Conservation (phyloP, 2,329 filamentous ascomycete genomes). For the Lachnum nothofagi region DNA sequence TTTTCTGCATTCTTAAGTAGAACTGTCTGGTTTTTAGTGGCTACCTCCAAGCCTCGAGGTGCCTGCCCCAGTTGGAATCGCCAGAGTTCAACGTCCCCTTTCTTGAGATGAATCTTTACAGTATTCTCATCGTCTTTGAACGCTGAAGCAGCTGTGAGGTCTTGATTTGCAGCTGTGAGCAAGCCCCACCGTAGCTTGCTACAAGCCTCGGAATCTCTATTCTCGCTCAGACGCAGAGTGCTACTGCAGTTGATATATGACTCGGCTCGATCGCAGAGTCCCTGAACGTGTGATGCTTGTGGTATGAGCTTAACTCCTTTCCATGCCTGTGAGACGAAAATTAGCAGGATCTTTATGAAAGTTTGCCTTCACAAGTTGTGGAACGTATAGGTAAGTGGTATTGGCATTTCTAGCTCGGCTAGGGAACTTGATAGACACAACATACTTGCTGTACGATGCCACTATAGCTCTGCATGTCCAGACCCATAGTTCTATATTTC, state of each 20-base stretch:
- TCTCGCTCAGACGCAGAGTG: slow-evolving; percentile 21
- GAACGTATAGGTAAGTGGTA: no score
- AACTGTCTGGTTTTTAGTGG: slow-evolving; percentile 40
- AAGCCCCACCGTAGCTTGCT: slow-evolving; percentile 45
- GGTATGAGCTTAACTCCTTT: slow-evolving; percentile 31
- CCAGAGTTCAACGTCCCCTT: slow-evolving; percentile 52
- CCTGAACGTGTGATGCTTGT: slow-evolving; percentile 41
- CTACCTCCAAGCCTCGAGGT: slow-evolving; percentile 39
- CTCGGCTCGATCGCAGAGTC: slow-evolving; percentile 51
- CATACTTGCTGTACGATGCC: background rate
- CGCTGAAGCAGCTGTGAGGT: slow-evolving; percentile 47
- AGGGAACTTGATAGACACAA: no score
- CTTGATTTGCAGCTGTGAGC: slow-evolving; percentile 45
- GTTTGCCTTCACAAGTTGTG: slow-evolving; percentile 37
- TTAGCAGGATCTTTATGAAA: background rate
- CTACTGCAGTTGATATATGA: slow-evolving; percentile 50
- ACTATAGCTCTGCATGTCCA: slow-evolving; percentile 47
- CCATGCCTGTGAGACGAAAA: slow-evolving; percentile 36
- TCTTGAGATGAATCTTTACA: slow-evolving; percentile 47
- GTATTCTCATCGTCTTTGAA: slow-evolving; percentile 45
- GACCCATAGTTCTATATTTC: slow-evolving; percentile 47
- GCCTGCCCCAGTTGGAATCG: slow-evolving; percentile 46
- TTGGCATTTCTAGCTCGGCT: no score
- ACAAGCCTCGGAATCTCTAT: slow-evolving; percentile 11
- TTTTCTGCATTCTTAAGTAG: slow-evolving; percentile 52